phyloP scores from a whole-genome alignment of 805 yeast genomes.

The Myxozyma mucilagina region DNA sequence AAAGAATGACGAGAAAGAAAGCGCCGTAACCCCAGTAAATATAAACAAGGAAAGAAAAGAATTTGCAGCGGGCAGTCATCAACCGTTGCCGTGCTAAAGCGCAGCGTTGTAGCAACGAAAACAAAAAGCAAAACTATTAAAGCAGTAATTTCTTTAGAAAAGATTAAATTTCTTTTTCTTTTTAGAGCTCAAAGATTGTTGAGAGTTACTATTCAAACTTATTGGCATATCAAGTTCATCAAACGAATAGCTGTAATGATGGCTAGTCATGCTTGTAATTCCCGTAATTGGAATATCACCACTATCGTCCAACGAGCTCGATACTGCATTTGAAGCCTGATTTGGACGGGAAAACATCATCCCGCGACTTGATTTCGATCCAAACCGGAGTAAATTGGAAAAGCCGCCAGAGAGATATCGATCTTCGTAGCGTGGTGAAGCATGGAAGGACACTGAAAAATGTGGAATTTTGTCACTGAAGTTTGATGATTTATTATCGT shows the following conservation, averaged over 20 bases:
- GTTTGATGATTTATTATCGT: neutral
- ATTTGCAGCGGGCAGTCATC: no score
- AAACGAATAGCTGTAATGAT: slow-evolving; percentile 1
- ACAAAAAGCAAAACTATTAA: neutral
- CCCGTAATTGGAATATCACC: slow-evolving; percentile 6
- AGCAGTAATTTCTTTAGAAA: neutral
- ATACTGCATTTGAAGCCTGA: no score
- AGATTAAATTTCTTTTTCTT: neutral
- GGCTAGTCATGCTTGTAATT: slow-evolving; percentile 1
- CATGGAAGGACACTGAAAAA: slow-evolving; percentile 24
- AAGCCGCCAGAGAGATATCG: slow-evolving; percentile 11
- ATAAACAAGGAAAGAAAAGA: no score
- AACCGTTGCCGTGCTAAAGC: no score
- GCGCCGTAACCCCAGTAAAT: no score
- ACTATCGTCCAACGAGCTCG: neutral
- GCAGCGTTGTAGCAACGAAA: neutral
- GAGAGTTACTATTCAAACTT: neutral
- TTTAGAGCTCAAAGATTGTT: neutral
- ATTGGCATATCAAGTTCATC: slow-evolving; percentile 1
- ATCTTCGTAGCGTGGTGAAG: slow-evolving; percentile 29
- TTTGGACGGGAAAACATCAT: neutral
- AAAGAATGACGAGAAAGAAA: no score
- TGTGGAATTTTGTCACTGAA: neutral
- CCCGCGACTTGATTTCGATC: neutral
- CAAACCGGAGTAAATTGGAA: neutral